Conservation (phyloP, 163 green algal species). For the Dunaliella salina region DNA sequence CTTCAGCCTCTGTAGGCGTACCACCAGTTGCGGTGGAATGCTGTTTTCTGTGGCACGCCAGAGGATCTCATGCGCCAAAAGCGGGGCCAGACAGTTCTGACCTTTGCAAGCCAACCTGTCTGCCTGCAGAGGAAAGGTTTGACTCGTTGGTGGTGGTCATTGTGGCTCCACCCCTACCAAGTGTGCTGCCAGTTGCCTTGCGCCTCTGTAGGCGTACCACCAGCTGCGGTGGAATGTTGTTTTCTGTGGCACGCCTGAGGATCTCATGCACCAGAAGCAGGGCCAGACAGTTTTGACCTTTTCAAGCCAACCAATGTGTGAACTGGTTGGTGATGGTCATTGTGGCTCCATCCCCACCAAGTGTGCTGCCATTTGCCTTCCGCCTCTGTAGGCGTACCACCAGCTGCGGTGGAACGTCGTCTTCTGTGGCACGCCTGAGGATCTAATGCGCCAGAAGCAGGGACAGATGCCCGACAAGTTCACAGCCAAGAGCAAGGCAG, state of each 20-base stretch:
- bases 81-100: no score
- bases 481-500: slow-evolving; percentile 34
- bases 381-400: slow-evolving; percentile 20
- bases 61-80: slow-evolving; percentile 10
- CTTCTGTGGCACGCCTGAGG: slow-evolving; percentile 46
- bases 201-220: no score
- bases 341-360: no score
- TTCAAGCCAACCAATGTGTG: no score
- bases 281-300: no score
- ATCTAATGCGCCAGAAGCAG: background rate
- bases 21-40: slow-evolving; percentile 51
- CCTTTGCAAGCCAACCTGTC: no score
- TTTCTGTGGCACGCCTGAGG: slow-evolving; percentile 44
- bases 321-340: no score
- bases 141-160: no score
- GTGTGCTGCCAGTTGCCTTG: no score
- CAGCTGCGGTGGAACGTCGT: slow-evolving; percentile 50
- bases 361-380: background rate
- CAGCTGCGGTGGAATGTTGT: slow-evolving; percentile 49
- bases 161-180: no score
- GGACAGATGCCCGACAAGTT: slow-evolving; percentile 7
- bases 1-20: no score
- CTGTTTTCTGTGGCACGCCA: slow-evolving; percentile 46
- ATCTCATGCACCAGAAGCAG: background rate
- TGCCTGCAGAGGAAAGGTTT: no score